Evolutionary conservation across 2,329 filamentous ascomycete species (phyloP), one percentile per base, ranked within the genome.

Genomic region (Talaromyces sp.): DNA sequence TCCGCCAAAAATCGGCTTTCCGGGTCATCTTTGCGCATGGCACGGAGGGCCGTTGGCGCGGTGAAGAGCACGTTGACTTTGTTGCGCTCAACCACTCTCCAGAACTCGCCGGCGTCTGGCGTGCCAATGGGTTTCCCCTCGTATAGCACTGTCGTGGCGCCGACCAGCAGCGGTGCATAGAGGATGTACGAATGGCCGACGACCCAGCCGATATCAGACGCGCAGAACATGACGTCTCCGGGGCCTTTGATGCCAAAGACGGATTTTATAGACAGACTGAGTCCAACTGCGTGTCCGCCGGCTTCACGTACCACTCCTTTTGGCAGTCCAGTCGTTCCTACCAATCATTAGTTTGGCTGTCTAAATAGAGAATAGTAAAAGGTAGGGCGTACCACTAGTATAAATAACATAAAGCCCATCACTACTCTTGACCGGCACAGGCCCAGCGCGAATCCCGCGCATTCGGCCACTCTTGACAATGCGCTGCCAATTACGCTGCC

Each of bases 121-220:
- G 92, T 96, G 4, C 92, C 92, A 12, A 96, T 82, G 0, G 93
- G 93, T 67, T 97, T 97, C n/a, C 93, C 94, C 77, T 97, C 93
- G 73, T 92, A 97, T 0, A 97, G 81, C 1, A 97, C 85, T 0
- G 92, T 96, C 1, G 92, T 88, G 1, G 93, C 92, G 5, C 93
- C 93, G 0, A 89, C 86, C 1, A 97, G 84, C 5, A 98, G 84
- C 12, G 93, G 93, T 4, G 87, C 93, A 71, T 97, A 97, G 12
- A 96, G 81, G 65, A 96, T 96, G 72, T 95, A 97, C 5, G 87
- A 89, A 72, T 92, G 87, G 2, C 91, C 91, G 0, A 95, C 91
- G 0, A 93, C 91, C 94, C 93, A 97, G 34, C 93, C 94, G 61
- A 97, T 94, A 70, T 98, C 93, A 14, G 88, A 91, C 1, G 89